A percentile compares a stretch with the other conserved stretches of the same genome.
Conservation (phyloP, 345 rosid species). For the Syzygium oleosum region DNA sequence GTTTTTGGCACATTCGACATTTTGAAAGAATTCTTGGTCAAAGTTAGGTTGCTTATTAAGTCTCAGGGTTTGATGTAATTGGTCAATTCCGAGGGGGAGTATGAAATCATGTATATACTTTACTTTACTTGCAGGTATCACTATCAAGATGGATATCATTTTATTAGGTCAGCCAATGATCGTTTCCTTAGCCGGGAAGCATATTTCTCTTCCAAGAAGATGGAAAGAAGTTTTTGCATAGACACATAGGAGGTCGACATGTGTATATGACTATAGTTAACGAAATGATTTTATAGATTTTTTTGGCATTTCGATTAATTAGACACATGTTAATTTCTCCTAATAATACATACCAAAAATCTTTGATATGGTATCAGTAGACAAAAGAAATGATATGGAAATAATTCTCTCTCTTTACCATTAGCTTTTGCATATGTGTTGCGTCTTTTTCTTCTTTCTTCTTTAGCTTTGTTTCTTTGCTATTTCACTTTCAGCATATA, state of each 20-base stretch:
- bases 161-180: neutral
- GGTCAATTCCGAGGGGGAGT: neutral
- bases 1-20: neutral
- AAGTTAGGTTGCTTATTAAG: neutral
- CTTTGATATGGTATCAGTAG: neutral
- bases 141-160: neutral
- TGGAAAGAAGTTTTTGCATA: neutral
- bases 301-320: neutral
- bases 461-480: neutral
- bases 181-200: neutral
- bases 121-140: neutral
- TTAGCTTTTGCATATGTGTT: neutral
- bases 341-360: neutral
- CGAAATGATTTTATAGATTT: neutral
- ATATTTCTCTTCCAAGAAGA: neutral
- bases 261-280: neutral
- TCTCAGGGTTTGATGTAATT: neutral
- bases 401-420: neutral
- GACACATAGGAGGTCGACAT: neutral
- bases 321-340: neutral
- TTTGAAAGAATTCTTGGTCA: neutral
- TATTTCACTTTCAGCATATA: too few relatives aligned
- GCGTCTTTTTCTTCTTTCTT: neutral
- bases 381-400: neutral
- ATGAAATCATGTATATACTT: neutral